A percentile compares a stretch with the other conserved stretches of the same genome.
Evolutionary conservation across 495 filamentous ascomycete species (phyloP).

Genomic region (Achaetomiella virescens): DNA sequence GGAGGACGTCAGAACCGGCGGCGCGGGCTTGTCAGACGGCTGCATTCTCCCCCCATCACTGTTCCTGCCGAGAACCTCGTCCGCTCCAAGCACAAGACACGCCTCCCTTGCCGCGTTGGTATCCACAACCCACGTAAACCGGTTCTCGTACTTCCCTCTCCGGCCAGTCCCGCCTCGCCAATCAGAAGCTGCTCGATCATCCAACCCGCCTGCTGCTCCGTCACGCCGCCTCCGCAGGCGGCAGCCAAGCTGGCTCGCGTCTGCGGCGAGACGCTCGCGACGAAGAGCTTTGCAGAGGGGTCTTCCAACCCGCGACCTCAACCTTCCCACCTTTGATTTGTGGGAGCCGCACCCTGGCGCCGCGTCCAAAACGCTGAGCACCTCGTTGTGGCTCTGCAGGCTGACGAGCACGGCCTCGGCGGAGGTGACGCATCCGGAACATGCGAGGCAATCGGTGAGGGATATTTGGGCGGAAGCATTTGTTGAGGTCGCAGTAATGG

Average conservation of each 20-base stretch:
- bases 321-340: slow-evolving; percentile 6
- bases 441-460: slow-evolving; percentile 93
- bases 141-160: slow-evolving; percentile 64
- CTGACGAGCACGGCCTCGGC: slow-evolving; percentile 92
- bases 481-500: slow-evolving; percentile 21
- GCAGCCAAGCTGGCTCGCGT: slow-evolving; percentile 81
- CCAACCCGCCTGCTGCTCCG: slow-evolving; percentile 62
- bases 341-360: slow-evolving; percentile 45
- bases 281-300: slow-evolving; percentile 61
- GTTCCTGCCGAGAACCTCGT: slow-evolving; percentile 54
- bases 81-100: slow-evolving; percentile 70
- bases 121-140: slow-evolving; percentile 82
- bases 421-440: slow-evolving; percentile 94
- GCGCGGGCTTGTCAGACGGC: slow-evolving; percentile 30
- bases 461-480: slow-evolving; percentile 72
- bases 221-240: slow-evolving; percentile 67
- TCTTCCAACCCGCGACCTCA: slow-evolving; percentile 32
- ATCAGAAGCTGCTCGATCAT: slow-evolving; percentile 80
- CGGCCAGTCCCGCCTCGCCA: slow-evolving; percentile 59
- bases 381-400: slow-evolving; percentile 86
- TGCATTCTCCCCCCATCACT: background rate
- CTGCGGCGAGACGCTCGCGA: slow-evolving; percentile 90
- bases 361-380: slow-evolving; percentile 71
- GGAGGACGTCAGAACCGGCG: slow-evolving; percentile 79
- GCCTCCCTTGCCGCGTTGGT: slow-evolving; percentile 75